Percentiles rank a stretch among this genome's conserved stretches.
Conservation (phyloP, 2,329 filamentous ascomycete species). For the Colletotrichum phormii region DNA sequence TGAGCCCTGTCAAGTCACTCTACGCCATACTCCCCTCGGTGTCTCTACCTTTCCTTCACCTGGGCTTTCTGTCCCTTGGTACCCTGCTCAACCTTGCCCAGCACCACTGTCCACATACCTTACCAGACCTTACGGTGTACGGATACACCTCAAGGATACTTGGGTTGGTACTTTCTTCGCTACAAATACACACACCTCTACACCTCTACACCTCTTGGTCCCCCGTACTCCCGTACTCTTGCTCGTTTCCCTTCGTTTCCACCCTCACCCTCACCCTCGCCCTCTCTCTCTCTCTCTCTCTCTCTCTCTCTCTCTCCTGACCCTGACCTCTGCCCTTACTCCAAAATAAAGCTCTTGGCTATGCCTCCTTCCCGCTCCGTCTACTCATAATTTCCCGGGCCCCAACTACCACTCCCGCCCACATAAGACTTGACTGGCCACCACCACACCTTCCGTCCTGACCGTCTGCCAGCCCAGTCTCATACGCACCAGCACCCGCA, state of each 20-base stretch:
- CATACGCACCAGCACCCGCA: conserved; percentile 11
- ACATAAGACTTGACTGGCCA: conserved; percentile 37
- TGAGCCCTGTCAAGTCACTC: conserved; percentile 14
- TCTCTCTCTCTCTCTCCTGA: conserved; percentile 32
- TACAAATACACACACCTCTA: no score
- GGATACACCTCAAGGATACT: no score
- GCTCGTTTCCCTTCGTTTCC: conserved; percentile 37
- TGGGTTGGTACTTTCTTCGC: background rate
- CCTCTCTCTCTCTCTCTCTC: no score
- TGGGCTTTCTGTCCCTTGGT: background rate
- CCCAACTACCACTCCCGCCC: conserved; percentile 35
- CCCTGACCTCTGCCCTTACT: conserved; percentile 36
- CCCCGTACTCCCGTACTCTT: conserved; percentile 21
- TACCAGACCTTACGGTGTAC: background rate
- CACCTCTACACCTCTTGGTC: conserved; percentile 11
- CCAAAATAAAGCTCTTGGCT: conserved; percentile 37
- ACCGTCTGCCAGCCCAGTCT: conserved; percentile 24
- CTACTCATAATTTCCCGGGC: conserved; percentile 36
- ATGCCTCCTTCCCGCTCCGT: conserved; percentile 36
- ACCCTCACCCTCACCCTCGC: background rate
- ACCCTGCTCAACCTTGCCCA: conserved; percentile 13
- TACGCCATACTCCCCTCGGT: background rate
- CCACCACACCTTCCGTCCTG: conserved; percentile 20
- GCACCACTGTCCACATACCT: background rate
- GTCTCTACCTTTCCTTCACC: background rate